Evolutionary conservation across 192 early-diverging fungal species (phyloP).

Genomic region (Cetraspora pellucida): DNA sequence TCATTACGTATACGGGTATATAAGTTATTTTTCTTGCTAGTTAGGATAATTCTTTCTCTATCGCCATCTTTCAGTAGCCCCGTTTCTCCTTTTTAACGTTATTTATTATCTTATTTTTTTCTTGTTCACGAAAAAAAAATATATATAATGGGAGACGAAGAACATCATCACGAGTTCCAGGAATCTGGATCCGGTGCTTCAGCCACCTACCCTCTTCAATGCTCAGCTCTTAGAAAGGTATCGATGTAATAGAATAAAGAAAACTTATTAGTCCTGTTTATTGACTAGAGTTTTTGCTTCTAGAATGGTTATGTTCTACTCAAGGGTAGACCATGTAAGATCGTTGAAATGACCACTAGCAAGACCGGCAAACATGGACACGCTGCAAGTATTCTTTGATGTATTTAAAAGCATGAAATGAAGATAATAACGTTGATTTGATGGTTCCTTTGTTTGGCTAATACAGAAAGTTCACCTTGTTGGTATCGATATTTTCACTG

Average conservation of each 20-base stretch:
- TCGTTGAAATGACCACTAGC: conserved; percentile 99
- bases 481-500: conserved; percentile 96
- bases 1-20: background rate
- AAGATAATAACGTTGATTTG: background rate
- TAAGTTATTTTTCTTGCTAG: background rate
- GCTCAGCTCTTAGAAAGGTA: conserved; percentile 95
- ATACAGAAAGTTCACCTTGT: conserved; percentile 89
- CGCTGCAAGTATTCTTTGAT: conserved; percentile 51
- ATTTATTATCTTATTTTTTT: no score
- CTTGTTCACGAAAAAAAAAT: no score
- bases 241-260: background rate
- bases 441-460: background rate
- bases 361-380: conserved; percentile 99
- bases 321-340: conserved; percentile 99
- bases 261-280: background rate
- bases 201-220: conserved; percentile 96
- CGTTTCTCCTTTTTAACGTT: no score
- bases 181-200: conserved; percentile 82
- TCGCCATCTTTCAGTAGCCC: no score
- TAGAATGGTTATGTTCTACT: conserved; percentile 94
- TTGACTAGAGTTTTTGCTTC: background rate
- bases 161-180: conserved; percentile 74
- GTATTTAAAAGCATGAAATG: background rate
- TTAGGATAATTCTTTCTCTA: no score
- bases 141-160: conserved; percentile 59